Conservation (phyloP, 345 rosid species). For the Gynandropsis gynandra region DNA sequence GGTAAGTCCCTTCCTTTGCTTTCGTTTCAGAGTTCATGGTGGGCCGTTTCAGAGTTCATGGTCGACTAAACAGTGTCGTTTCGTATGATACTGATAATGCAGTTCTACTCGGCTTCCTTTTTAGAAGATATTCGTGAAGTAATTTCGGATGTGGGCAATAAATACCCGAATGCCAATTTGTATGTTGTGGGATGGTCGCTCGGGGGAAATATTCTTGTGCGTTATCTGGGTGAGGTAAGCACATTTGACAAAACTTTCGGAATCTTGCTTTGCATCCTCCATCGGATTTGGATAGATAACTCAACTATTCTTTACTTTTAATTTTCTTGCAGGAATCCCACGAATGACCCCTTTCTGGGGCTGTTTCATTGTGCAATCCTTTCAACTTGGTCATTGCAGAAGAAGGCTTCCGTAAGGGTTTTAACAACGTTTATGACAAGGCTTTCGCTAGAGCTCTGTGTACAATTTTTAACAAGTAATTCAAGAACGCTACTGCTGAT, state of each 20-base stretch:
- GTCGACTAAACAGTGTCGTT: constrained; percentile 10
- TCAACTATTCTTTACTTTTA: too few relatives aligned
- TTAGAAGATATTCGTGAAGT: constrained; percentile 74
- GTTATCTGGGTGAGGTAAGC: constrained; percentile 71
- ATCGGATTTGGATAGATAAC: too few relatives aligned
- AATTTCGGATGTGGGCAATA: constrained; percentile 43
- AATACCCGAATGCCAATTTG: constrained; percentile 70
- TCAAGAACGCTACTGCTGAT: too few relatives aligned
- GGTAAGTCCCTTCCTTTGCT: too few relatives aligned
- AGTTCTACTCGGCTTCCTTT: constrained; percentile 97
- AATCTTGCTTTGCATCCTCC: too few relatives aligned
- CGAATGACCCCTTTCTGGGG: constrained; percentile 61
- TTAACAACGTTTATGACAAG: constrained; percentile 75
- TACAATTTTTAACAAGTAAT: constrained; percentile 63
- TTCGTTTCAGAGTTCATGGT: too few relatives aligned
- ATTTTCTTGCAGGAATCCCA: constrained; percentile 81
- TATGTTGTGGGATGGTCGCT: constrained; percentile 97
- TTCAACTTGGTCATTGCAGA: constrained; percentile 86
- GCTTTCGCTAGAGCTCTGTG: constrained; percentile 64
- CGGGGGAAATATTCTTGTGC: constrained; percentile 87
- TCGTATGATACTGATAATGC: constrained; percentile 33
- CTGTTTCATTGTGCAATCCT: constrained; percentile 88
- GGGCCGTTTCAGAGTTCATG: too few relatives aligned
- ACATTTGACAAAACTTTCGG: too few relatives aligned
- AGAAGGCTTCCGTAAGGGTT: constrained; percentile 88